A percentile compares a stretch with the other conserved stretches of the same genome.
phyloP scores from a whole-genome alignment of 768 basidiomycete genomes.

The Stropharia rugosoannulata region DNA sequence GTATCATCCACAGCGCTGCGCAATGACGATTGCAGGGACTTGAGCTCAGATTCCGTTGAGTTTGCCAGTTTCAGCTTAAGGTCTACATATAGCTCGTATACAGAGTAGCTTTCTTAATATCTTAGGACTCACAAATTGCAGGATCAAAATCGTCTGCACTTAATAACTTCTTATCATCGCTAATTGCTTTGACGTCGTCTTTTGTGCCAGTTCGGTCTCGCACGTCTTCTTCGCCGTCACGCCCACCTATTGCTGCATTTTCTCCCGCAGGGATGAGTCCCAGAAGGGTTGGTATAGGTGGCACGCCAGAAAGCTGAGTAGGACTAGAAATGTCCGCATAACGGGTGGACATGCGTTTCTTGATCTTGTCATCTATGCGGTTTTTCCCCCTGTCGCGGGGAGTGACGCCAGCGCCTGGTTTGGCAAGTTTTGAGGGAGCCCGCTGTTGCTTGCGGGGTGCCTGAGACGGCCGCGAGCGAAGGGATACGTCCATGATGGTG shows the following conservation, averaged over 20 bases:
- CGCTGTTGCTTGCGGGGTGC: conserved; percentile 39
- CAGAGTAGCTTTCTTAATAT: background rate
- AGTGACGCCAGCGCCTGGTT: conserved; percentile 26
- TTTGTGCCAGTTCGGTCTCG: conserved; percentile 32
- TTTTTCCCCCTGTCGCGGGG: conserved; percentile 50
- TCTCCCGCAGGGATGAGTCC: conserved; percentile 25
- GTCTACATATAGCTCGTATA: conserved; percentile 37
- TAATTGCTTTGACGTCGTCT: conserved; percentile 42
- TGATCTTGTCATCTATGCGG: conserved; percentile 85
- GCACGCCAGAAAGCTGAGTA: conserved; percentile 48
- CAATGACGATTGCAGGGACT: conserved; percentile 74
- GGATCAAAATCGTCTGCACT: conserved; percentile 85
- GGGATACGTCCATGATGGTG: conserved; percentile 47
- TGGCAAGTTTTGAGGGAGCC: conserved; percentile 30
- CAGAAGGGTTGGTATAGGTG: conserved; percentile 38
- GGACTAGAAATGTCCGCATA: conserved; percentile 86
- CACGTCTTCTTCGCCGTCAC: conserved; percentile 49
- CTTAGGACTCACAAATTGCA: conserved; percentile 70
- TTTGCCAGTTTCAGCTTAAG: conserved; percentile 87
- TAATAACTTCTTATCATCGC: conserved; percentile 62
- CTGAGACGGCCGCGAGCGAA: conserved; percentile 52
- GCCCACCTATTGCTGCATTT: conserved; percentile 19
- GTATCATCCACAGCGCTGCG: conserved; percentile 70
- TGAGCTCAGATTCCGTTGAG: conserved; percentile 81
- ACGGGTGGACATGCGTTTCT: conserved; percentile 94